Base-by-base conservation (phyloP, 1,139 yeast genomes). In the Pichia sp. region DNA sequence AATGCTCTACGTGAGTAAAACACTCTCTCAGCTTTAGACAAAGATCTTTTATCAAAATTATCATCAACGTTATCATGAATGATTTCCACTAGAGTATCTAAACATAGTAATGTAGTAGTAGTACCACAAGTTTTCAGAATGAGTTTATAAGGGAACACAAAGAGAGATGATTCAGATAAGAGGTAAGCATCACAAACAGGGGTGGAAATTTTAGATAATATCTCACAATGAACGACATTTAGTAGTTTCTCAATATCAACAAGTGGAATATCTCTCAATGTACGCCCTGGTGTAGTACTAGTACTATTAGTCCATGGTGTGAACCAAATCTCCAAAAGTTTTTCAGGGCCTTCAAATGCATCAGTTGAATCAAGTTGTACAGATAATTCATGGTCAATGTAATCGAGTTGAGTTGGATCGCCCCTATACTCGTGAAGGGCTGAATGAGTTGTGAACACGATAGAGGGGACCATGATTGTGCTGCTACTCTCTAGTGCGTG, bases 301-400 rank as follows among this genome's bases (percentile, higher is more conserved):
- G 15, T n/a, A 8, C 14, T 10, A 23, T 23, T 23, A 23, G n/a
- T 23, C 26, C 26, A 23, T n/a, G 12, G 7, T n/a, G 26, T 23
- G 55, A 87, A 80, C 96, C 96, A 88, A 41, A 91, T 67, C 57
- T 91, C 96, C 34, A 91, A 66, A 40, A 91, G 68, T 62, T 91
- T 91, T 60, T 91, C 98, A 16, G 98, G 97, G 11, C 98, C 98
- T 64, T 88, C 97, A 57, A 88, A 88, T 3, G 96, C 96, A 55
- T 76, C 80, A 15, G 94, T 70, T 22, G 96, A 86, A 61, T 88
- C 96, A 47, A 87, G 64, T 47, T 73, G 71, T 33, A 79, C 79
- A n/a, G 94, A 78, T 35, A 84, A 64, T 46, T 78, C 83, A 59
- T 80, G 86, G 58, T 86, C 86, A 51, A 82, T 75, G 52, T 68